Evolutionary conservation across 768 basidiomycete genomes (phyloP).

Genomic region (Lactarius psammicola): DNA sequence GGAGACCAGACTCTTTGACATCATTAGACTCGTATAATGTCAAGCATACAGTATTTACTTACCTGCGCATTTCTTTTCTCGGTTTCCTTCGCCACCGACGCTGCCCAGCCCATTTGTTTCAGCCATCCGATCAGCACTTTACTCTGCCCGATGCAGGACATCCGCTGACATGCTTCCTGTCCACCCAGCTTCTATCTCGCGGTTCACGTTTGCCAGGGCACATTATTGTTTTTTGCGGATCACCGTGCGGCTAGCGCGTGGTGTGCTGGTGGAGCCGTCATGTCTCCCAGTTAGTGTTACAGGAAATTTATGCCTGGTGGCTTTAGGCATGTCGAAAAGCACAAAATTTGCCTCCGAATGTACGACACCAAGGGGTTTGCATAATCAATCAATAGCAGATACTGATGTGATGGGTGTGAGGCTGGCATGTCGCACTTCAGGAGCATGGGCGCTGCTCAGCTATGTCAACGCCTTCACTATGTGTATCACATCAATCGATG

Average conservation of each 20-base stretch:
- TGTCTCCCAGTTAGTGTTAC: conserved; percentile 37
- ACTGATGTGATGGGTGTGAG: background rate
- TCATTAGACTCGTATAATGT: conserved; percentile 10
- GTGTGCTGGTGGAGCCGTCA: conserved; percentile 48
- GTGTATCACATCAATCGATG: background rate
- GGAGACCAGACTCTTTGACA: background rate
- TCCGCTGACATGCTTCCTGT: conserved; percentile 73
- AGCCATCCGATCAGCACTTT: conserved; percentile 77
- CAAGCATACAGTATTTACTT: too few relatives aligned
- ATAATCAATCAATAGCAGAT: background rate
- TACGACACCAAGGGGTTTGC: background rate
- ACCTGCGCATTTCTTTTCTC: conserved; percentile 34
- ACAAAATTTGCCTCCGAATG: background rate
- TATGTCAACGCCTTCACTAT: background rate
- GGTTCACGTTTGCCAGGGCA: conserved; percentile 55
- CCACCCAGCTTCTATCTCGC: conserved; percentile 73
- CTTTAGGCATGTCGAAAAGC: conserved; percentile 40
- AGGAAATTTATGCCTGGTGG: conserved; percentile 46
- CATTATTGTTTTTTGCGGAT: conserved; percentile 63
- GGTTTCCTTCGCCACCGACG: conserved; percentile 24
- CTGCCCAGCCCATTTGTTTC: conserved; percentile 44
- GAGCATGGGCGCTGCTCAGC: background rate
- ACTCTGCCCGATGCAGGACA: conserved; percentile 80
- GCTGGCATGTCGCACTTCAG: background rate
- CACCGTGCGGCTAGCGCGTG: conserved; percentile 56